phyloP scores from a whole-genome alignment of 352 stramenopile species.

The Globisporangium echinulatum region DNA sequence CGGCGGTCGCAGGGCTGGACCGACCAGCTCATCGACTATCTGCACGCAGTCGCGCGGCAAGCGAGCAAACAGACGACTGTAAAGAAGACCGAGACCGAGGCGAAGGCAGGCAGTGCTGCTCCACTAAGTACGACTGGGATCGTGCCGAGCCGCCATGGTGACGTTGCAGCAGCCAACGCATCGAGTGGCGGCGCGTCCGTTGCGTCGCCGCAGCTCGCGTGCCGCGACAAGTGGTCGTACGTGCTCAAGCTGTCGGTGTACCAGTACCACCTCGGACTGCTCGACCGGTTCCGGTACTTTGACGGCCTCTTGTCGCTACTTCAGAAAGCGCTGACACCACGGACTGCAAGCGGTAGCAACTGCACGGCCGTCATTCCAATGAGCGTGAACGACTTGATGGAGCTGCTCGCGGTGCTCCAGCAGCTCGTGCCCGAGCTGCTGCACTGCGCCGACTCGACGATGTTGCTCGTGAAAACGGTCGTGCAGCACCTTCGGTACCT shows the following conservation, averaged over 20 bases:
- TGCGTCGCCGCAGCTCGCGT: constrained; percentile 27
- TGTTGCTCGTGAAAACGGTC: constrained; percentile 74
- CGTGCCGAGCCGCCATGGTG: constrained; percentile 25
- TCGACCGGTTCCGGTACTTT: constrained; percentile 75
- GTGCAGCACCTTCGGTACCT: constrained; percentile 75
- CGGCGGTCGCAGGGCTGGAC: constrained; percentile 74
- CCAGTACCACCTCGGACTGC: constrained; percentile 70
- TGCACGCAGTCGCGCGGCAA: constrained; percentile 63
- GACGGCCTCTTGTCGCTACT: constrained; percentile 70
- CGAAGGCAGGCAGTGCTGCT: constrained; percentile 4
- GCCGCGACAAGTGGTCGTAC: constrained; percentile 80
- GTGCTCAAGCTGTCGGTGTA: constrained; percentile 76
- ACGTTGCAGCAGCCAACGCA: constrained; percentile 12
- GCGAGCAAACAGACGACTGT: constrained; percentile 18
- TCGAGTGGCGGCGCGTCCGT: constrained; percentile 5
- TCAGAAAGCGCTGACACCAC: constrained; percentile 71
- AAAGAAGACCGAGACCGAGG: constrained; percentile 17
- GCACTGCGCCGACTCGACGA: constrained; percentile 34
- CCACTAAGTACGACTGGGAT: neutral
- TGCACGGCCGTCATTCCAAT: constrained; percentile 45
- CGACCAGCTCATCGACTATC: constrained; percentile 68
- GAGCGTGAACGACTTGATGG: constrained; percentile 69
- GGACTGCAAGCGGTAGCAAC: constrained; percentile 19
- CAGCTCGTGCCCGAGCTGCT: constrained; percentile 71
- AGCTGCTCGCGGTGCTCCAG: constrained; percentile 64